Evolutionary conservation across 1,284 basidiomycete genomes (phyloP).

Genomic region (Butyriboletus appendiculatus): DNA sequence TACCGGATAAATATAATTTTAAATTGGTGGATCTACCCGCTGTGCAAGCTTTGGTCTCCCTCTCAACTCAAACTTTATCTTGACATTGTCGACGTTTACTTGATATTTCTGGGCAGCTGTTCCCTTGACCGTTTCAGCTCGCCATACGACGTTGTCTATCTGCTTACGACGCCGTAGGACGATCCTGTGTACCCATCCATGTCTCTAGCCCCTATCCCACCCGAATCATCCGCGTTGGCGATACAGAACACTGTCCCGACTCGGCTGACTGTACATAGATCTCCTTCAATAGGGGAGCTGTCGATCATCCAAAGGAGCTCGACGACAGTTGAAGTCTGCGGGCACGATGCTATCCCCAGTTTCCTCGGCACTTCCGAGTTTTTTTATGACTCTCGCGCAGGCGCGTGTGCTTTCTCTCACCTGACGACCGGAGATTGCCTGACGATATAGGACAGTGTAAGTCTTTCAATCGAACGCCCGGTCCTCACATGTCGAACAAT

Average conservation of each 20-base stretch:
- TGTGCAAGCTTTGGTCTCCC: neutral
- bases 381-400: conserved; percentile 69
- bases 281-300: conserved; percentile 22
- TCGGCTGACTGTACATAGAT: conserved; percentile 3
- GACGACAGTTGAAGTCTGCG: conserved; percentile 65
- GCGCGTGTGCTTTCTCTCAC: conserved; percentile 38
- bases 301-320: conserved; percentile 53
- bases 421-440: conserved; percentile 9
- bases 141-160: neutral
- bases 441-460: conserved; percentile 23
- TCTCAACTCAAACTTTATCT: neutral
- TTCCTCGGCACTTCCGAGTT: conserved; percentile 53
- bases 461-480: conserved; percentile 11
- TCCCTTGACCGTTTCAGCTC: neutral
- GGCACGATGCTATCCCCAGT: conserved; percentile 46
- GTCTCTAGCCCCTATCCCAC: conserved; percentile 5
- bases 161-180: neutral
- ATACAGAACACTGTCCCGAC: conserved; percentile 2
- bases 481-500: conserved; percentile 2
- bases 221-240: neutral
- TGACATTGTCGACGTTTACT: neutral
- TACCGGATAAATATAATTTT: conserved; percentile 10
- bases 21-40: conserved; percentile 8
- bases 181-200: neutral
- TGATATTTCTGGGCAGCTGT: neutral